A percentile compares a stretch with the other conserved stretches of the same genome.
Evolutionary conservation across 331 rosid species (phyloP).

Genomic region (Quercus tomentella): DNA sequence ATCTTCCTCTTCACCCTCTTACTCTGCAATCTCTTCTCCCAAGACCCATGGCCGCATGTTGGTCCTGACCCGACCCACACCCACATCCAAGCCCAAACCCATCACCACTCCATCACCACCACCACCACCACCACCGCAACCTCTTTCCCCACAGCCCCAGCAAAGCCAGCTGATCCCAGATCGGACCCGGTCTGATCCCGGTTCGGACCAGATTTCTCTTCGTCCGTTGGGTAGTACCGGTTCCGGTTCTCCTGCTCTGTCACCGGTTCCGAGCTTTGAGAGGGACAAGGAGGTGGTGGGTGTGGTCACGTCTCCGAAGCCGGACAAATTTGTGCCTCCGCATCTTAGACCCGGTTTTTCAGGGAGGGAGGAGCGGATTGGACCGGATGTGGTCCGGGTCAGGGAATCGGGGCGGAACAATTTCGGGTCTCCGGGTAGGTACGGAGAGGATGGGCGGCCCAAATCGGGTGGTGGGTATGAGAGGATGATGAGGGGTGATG

Average conservation of each 20-base stretch:
- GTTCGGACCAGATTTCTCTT: constrained; percentile 58
- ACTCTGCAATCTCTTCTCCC: constrained; percentile 63
- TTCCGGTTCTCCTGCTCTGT: constrained; percentile 14
- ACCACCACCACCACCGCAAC: background rate
- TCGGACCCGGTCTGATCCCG: constrained; percentile 29
- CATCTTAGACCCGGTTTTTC: constrained; percentile 79
- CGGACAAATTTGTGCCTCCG: constrained; percentile 73
- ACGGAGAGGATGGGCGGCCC: constrained; percentile 51
- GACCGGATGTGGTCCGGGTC: constrained; percentile 33
- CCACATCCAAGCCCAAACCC: constrained; percentile 49
- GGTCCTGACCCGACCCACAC: constrained; percentile 66
- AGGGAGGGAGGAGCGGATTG: constrained; percentile 40
- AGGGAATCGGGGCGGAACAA: constrained; percentile 28
- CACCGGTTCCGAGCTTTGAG: constrained; percentile 25
- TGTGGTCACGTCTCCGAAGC: constrained; percentile 23
- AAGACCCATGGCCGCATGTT: constrained; percentile 77
- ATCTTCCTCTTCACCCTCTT: constrained; percentile 46
- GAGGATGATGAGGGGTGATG: constrained; percentile 39
- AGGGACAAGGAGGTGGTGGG: constrained; percentile 33
- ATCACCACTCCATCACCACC: constrained; percentile 17
- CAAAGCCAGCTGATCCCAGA: constrained; percentile 18
- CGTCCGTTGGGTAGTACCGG: constrained; percentile 72
- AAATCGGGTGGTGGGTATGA: constrained; percentile 60
- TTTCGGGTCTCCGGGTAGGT: constrained; percentile 28
- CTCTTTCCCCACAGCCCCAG: constrained; percentile 18